A percentile compares a stretch with the other conserved stretches of the same genome.
phyloP scores from a whole-genome alignment of 2,329 filamentous ascomycete species.

The Kalmusia sp. region DNA sequence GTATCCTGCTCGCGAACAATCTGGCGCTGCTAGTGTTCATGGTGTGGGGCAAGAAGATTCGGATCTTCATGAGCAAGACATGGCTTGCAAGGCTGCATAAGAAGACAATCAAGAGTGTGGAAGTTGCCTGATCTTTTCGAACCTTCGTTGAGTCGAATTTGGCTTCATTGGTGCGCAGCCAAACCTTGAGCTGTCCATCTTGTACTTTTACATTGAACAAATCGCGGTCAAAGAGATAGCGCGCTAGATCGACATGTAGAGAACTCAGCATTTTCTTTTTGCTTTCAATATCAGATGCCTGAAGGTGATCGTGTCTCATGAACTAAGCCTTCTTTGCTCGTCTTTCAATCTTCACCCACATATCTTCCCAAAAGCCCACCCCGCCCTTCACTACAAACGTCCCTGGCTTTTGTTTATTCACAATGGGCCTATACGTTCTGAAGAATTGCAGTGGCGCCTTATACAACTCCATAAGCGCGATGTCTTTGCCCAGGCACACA shows the following conservation, averaged over 20 bases:
- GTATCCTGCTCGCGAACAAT: conserved; percentile 43
- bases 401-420: conserved; percentile 37
- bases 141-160: too few relatives aligned
- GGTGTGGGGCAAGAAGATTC: conserved; percentile 43
- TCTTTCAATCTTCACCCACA: conserved; percentile 46
- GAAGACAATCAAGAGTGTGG: conserved; percentile 27
- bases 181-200: too few relatives aligned
- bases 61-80: conserved; percentile 33
- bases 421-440: conserved; percentile 44
- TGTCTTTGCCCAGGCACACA: conserved; percentile 57
- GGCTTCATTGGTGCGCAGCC: too few relatives aligned
- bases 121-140: conserved; percentile 23
- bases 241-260: too few relatives aligned
- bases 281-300: too few relatives aligned
- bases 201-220: too few relatives aligned
- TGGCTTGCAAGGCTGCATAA: conserved; percentile 43
- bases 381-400: conserved; percentile 52
- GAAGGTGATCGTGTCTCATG: not conserved
- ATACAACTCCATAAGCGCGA: conserved; percentile 62
- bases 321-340: conserved; percentile 4
- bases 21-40: conserved; percentile 42
- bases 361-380: conserved; percentile 51
- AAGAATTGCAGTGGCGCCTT: conserved; percentile 54
- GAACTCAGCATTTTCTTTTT: too few relatives aligned
- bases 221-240: too few relatives aligned